Evolutionary conservation across 2,329 filamentous ascomycete species (phyloP), one percentile per base, ranked within the genome.

Genomic region (Pyrenochaeta sp.): DNA sequence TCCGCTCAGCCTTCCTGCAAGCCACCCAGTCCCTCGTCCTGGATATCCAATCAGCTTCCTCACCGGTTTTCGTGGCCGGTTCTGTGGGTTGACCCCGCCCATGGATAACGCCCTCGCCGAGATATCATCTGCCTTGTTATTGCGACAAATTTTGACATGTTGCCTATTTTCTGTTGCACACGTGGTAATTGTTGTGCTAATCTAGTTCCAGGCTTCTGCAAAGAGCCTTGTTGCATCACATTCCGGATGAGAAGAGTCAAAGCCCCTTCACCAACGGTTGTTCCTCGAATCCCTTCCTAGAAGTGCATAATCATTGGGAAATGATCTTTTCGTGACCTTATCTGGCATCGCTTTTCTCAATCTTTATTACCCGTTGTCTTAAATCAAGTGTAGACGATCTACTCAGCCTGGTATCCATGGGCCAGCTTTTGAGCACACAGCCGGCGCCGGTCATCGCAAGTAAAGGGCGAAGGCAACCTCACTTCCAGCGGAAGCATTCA

Each of bases 41-140:
- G 23, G 12, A 39, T 47, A 43, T 37, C 55, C 48, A 54, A 58
- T 46, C 33, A 51, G 40, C 31, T 51, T 43, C 21, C 39, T 45
- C 32, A 43, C 35, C 41, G 27, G 56, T 44, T 52, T 47, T 47
- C 45, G 45, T 55, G 33, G 55, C 56, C 56, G 41, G 48, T 56
- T 17, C n/a, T 18, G 27, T 35, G 32, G 32, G 35, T 20, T 36
- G 33, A 56, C 49, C 45, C 51, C 52, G 45, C 52, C 42, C 50
- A 23, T 39, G n/a, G 37, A 54, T 20, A 36, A 48, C 40, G 20
- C 29, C 21, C 33, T 41, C 47, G 17, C 39, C 10, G 17, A 42
- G 35, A 42, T 29, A 18, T 42, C 39, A 45, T 27, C 33, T 54
- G 44, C 49, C 43, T 50, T 21, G 31, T 27, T 18, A 14, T 39